Percentiles rank a stretch among this genome's conserved stretches.
phyloP scores from a whole-genome alignment of 2,329 filamentous ascomycete species.

The Fusarium sp. region DNA sequence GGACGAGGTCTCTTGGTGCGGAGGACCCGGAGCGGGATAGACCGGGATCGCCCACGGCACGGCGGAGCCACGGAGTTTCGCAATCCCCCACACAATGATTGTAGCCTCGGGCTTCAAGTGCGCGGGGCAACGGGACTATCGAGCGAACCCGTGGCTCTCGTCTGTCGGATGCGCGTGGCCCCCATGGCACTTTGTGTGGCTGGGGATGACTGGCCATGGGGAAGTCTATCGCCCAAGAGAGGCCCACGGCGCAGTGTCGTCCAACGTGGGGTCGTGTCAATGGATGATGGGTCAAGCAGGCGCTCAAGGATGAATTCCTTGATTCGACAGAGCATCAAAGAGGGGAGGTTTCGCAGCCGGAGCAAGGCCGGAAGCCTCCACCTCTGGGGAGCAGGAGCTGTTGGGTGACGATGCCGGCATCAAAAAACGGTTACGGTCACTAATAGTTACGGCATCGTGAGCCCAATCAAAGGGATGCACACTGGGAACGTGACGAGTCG shows the following conservation, averaged over 20 bases:
- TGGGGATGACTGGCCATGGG: slow-evolving; percentile 26
- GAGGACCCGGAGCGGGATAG: slow-evolving; percentile 40
- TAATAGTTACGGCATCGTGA: slow-evolving; percentile 34
- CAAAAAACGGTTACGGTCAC: slow-evolving; percentile 24
- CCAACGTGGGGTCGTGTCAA: slow-evolving; percentile 45
- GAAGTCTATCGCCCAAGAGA: slow-evolving; percentile 32
- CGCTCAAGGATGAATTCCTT: slow-evolving; percentile 25
- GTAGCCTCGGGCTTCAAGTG: slow-evolving; percentile 36
- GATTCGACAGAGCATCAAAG: slow-evolving; percentile 31
- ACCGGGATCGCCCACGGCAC: slow-evolving; percentile 40
- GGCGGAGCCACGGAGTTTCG: slow-evolving; percentile 27
- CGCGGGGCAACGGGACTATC: slow-evolving; percentile 41
- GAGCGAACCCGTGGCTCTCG: slow-evolving; percentile 38
- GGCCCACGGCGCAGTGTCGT: slow-evolving; percentile 39
- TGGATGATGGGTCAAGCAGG: slow-evolving; percentile 40
- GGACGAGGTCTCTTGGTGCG: slow-evolving; percentile 32
- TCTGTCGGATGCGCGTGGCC: slow-evolving; percentile 29
- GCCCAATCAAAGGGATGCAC: slow-evolving; percentile 39
- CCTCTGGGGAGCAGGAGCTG: slow-evolving; percentile 19
- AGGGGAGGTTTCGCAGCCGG: slow-evolving; percentile 30
- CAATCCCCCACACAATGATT: slow-evolving; percentile 38
- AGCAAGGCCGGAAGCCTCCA: slow-evolving; percentile 30
- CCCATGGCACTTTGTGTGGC: slow-evolving; percentile 27
- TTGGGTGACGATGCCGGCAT: slow-evolving; percentile 33
- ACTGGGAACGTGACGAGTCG: slow-evolving; percentile 39